Percentiles rank a stretch among this genome's conserved stretches.
phyloP scores from a whole-genome alignment of 176 grass and related monocot species.

The Raddia distichophylla region DNA sequence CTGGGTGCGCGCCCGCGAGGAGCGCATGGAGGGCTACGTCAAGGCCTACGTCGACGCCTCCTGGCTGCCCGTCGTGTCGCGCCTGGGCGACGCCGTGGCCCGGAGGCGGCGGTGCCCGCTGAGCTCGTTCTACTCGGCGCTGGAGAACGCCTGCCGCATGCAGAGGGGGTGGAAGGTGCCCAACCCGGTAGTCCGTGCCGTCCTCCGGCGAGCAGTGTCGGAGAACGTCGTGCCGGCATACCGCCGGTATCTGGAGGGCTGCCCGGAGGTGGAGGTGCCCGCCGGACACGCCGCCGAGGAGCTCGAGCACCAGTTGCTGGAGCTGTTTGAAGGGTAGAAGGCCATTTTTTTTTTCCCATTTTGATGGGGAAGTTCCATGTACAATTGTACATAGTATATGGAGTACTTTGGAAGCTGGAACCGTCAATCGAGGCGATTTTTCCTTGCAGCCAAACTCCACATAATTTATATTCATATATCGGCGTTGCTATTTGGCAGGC shows the following conservation, averaged over 20 bases:
- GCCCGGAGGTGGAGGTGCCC: neutral
- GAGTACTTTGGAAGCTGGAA: too few species aligned
- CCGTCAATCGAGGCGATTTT: too few species aligned
- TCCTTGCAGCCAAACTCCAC: too few species aligned
- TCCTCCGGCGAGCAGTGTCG: constrained; percentile 15
- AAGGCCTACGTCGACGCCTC: constrained; percentile 24
- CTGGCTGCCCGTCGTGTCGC: constrained; percentile 32
- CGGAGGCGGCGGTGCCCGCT: constrained; percentile 11
- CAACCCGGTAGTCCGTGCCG: constrained; percentile 19
- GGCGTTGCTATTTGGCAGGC: too few species aligned
- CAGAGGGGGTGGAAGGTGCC: constrained; percentile 51
- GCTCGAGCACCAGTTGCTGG: constrained; percentile 30
- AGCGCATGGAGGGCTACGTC: constrained; percentile 42
- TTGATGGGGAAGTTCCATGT: too few species aligned
- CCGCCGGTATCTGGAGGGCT: constrained; percentile 22
- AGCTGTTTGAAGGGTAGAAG: constrained; percentile 42
- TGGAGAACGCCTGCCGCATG: constrained; percentile 47
- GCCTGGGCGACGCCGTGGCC: constrained; percentile 11
- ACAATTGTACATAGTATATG: too few species aligned
- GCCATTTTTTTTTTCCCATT: neutral
- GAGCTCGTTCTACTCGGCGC: constrained; percentile 20
- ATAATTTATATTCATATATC: too few species aligned
- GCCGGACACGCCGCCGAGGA: constrained; percentile 21
- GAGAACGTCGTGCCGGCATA: constrained; percentile 37
- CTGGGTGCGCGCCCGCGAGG: constrained; percentile 34